Evolutionary conservation across 139 green algal species (phyloP), one percentile per base, ranked within the genome.

Genomic region (Volvox africanus): DNA sequence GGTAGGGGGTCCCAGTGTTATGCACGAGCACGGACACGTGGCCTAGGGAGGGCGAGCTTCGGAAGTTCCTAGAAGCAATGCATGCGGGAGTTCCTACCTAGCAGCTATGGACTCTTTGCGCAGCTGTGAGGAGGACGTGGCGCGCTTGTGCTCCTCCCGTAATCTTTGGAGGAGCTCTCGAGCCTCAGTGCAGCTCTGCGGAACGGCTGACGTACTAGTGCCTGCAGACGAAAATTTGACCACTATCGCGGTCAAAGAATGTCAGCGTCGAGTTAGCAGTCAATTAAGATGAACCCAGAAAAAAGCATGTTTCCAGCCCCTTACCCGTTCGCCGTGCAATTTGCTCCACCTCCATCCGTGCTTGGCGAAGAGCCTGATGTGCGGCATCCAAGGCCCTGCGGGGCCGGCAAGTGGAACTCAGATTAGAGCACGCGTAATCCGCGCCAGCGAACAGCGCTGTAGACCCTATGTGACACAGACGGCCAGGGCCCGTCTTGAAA

Each of bases 121-220:
- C 21, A 73, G 80, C n/a, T 86, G 89, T n/a, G 93, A 37, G 65
- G 76, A 75, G 30, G 33, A 68, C 67, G 79, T 61, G 61, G 61
- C 88, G 37, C 88, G 67, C 75, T 91, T 67, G 18, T 89, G 32
- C 79, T 92, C 71, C 80, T 93, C 85, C 11, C 81, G 71, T 67
- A 92, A 50, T 3, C 82, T 61, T 22, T 93, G 50, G 18, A 96
- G 67, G 75, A 84, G 89, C 79, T 94, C 71, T 1, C 30, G 71
- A 1, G 73, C 86, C 71, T 90, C 71, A 0, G 86, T 21, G 50
- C 19, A 55, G 73, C 86, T 83, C 11, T 33, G 71, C 1, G 44
- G 68, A 37, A 2, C 9, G 69, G 69, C 78, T 35, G 78, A 36
- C 78, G 67, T 20, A 30, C 71, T 14, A 20, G 71, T 16, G 32